Conservation (phyloP, 345 rosid genomes). For the Theobroma cacao region DNA sequence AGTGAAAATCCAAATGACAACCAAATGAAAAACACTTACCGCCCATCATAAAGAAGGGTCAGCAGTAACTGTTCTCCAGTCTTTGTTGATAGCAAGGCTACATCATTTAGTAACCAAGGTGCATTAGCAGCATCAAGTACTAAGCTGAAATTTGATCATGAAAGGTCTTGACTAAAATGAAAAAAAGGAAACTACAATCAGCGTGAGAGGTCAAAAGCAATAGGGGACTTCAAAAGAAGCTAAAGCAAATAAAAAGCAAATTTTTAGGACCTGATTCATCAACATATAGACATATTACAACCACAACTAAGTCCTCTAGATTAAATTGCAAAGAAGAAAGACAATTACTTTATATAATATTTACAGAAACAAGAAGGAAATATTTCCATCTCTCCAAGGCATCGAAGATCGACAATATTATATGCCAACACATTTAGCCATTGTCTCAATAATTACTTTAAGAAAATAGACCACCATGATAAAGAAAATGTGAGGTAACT, state of each 20-base stretch:
- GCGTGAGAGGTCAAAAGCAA: not conserved
- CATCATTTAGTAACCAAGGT: conserved; percentile 77
- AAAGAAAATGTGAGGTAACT: not conserved
- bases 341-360: not conserved
- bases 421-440: not conserved
- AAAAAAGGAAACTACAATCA: conserved; percentile 10
- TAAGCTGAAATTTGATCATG: conserved; percentile 75
- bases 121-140: conserved; percentile 98
- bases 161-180: conserved; percentile 80
- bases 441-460: not conserved
- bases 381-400: not conserved
- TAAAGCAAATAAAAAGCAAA: not conserved
- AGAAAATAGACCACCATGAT: not conserved
- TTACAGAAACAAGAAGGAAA: not conserved
- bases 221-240: not conserved
- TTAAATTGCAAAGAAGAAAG: not conserved
- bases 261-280: not conserved
- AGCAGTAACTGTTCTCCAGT: conserved; percentile 83
- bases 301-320: not conserved
- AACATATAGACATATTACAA: not conserved
- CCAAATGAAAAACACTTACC: conserved; percentile 39
- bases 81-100: conserved; percentile 84
- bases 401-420: not conserved
- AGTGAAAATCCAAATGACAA: not conserved
- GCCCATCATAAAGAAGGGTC: conserved; percentile 91